phyloP scores from a whole-genome alignment of 2,329 filamentous ascomycete genomes.

The Claviceps pusilla region DNA sequence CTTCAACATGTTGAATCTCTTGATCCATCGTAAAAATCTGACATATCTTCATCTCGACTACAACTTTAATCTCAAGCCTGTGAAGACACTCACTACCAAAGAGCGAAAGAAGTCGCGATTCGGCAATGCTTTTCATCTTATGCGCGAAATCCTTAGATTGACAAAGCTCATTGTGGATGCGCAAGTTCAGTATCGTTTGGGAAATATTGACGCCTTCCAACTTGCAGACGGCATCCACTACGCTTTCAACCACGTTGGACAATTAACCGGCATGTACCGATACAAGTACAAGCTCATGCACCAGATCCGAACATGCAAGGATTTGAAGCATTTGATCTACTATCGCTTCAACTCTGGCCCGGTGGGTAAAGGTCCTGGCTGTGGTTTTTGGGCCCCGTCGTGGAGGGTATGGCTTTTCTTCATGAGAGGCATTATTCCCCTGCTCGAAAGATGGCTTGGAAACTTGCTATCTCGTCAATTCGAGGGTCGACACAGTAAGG shows the following conservation, averaged over 20 bases:
- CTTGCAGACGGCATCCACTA: conserved; percentile 97
- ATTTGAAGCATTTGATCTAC: conserved; percentile 97
- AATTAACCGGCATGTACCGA: conserved; percentile 97
- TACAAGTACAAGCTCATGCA: conserved; percentile 99
- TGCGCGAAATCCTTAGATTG: conserved; percentile 90
- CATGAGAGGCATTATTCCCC: conserved; percentile 93
- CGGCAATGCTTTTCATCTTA: conserved; percentile 96
- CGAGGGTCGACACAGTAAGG: conserved; percentile 95
- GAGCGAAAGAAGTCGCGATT: conserved; percentile 99
- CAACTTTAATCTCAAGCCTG: conserved; percentile 98
- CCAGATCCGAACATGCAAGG: conserved; percentile 96
- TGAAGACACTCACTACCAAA: conserved; percentile 96
- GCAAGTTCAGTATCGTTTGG: conserved; percentile 91
- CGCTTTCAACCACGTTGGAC: conserved; percentile 96
- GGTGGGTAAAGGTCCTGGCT: conserved; percentile 92
- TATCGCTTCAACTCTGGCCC: conserved; percentile 96
- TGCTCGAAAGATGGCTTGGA: conserved; percentile 92
- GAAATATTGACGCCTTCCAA: conserved; percentile 98
- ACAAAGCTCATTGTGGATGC: conserved; percentile 98
- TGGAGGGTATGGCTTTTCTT: conserved; percentile 99
- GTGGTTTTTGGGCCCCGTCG: conserved; percentile 96
- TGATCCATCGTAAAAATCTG: conserved; percentile 96
- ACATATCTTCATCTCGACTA: conserved; percentile 98
- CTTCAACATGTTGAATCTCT: conserved; percentile 96
- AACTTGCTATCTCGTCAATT: conserved; percentile 95